Conservation (phyloP, 1,284 basidiomycete species). For the Thecaphora thlaspeos region DNA sequence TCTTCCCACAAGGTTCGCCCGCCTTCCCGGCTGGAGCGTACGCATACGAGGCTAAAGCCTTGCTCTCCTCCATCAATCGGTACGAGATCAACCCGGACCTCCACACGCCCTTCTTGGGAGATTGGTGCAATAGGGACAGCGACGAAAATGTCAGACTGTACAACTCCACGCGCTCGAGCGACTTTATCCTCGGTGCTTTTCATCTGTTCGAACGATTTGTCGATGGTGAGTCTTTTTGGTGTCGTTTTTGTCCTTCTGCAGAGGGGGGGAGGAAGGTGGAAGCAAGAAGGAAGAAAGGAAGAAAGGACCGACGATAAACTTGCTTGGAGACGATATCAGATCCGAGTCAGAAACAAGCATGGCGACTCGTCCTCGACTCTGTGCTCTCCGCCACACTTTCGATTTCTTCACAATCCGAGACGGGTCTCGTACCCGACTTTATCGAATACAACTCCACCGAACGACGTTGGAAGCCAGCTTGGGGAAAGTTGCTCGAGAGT, state of each 20-base stretch:
- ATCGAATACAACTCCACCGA: constrained; percentile 12
- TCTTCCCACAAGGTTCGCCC: constrained; percentile 30
- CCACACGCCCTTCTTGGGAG: constrained; percentile 43
- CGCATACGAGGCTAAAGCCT: constrained; percentile 20
- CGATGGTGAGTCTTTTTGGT: neutral
- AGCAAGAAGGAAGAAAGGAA: too few relatives aligned
- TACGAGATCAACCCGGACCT: constrained; percentile 39
- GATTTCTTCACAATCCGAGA: neutral
- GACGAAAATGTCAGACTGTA: constrained; percentile 26
- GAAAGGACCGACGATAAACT: too few relatives aligned
- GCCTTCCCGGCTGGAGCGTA: constrained; percentile 29
- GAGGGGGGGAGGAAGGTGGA: too few relatives aligned
- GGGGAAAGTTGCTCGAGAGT: constrained; percentile 39
- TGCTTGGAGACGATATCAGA: neutral
- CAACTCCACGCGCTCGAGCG: constrained; percentile 39
- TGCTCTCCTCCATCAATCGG: constrained; percentile 23
- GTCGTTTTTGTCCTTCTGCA: too few relatives aligned
- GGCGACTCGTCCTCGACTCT: constrained; percentile 38
- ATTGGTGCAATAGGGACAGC: constrained; percentile 42
- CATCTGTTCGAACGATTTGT: constrained; percentile 19
- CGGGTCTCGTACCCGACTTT: constrained; percentile 47
- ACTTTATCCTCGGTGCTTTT: constrained; percentile 47
- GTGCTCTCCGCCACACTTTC: constrained; percentile 8
- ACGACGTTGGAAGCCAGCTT: constrained; percentile 21
- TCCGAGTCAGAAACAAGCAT: constrained; percentile 1